phyloP scores from a whole-genome alignment of 2,329 filamentous ascomycete species.

The Neonectria faginata region DNA sequence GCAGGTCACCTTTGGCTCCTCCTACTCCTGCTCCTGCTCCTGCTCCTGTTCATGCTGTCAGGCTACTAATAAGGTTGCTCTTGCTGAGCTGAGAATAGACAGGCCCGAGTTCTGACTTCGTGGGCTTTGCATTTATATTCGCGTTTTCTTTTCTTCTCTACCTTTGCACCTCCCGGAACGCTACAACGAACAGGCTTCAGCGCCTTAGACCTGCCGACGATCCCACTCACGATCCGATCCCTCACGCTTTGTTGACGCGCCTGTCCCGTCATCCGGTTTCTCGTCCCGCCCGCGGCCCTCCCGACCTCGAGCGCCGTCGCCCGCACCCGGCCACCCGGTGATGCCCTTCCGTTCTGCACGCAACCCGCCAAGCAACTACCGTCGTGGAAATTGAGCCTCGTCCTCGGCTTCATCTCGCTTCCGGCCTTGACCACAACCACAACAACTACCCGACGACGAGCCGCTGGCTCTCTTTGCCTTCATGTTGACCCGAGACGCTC shows the following conservation, averaged over 20 bases:
- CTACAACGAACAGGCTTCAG: background rate
- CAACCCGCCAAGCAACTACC: conserved; percentile 12
- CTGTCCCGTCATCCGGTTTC: conserved; percentile 1
- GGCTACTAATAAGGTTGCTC: background rate
- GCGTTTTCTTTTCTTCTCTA: background rate
- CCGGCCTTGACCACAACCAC: background rate
- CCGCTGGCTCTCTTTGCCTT: conserved; percentile 25
- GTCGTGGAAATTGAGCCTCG: conserved; percentile 22
- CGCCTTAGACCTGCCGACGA: background rate
- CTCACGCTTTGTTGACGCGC: conserved; percentile 4
- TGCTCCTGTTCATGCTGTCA: conserved; percentile 1
- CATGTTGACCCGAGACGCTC: conserved; percentile 35
- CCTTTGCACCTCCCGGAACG: background rate
- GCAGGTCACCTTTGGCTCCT: conserved; percentile 14
- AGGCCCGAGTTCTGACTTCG: conserved; percentile 7
- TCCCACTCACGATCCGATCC: background rate
- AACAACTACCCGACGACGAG: background rate
- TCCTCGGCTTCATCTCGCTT: background rate
- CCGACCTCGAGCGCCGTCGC: conserved; percentile 21
- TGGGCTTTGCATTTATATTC: conserved; percentile 1
- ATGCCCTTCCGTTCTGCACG: conserved; percentile 13
- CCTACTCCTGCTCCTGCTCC: background rate
- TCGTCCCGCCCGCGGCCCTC: conserved; percentile 7
- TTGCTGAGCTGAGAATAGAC: conserved; percentile 26
- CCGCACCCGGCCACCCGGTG: conserved; percentile 19